Conservation (phyloP, 805 yeast genomes). For the Ogataea pignaliae region DNA sequence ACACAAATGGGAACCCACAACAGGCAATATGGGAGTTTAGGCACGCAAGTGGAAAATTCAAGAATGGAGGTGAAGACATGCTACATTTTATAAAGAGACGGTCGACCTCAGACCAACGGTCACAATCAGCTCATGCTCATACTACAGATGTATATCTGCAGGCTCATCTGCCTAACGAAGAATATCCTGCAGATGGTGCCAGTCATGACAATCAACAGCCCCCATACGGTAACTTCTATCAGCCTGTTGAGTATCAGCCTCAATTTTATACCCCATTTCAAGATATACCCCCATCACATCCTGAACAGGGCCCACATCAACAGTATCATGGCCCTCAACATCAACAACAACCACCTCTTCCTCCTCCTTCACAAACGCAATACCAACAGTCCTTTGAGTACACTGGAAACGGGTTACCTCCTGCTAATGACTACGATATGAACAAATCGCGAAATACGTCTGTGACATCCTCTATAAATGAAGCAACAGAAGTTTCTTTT, state of each 20-base stretch:
- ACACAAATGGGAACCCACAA: constrained; percentile 1
- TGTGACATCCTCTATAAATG: constrained; percentile 17
- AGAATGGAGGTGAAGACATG: constrained; percentile 41
- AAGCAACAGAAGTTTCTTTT: constrained; percentile 21
- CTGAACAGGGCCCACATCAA: neutral
- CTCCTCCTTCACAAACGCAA: neutral
- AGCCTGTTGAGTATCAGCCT: constrained; percentile 17
- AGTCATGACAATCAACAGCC: constrained; percentile 4
- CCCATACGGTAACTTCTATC: constrained; percentile 11
- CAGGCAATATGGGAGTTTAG: constrained; percentile 53
- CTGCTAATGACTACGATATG: constrained; percentile 8
- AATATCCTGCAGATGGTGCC: constrained; percentile 7
- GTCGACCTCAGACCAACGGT: constrained; percentile 32
- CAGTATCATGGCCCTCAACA: constrained; percentile 2
- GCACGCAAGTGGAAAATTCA: constrained; percentile 47
- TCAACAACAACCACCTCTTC: constrained; percentile 2
- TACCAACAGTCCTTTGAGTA: constrained; percentile 8
- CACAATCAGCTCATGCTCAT: constrained; percentile 2
- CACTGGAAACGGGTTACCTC: constrained; percentile 1
- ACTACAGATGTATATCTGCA: constrained; percentile 7
- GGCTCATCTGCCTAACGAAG: constrained; percentile 9
- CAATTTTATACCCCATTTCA: constrained; percentile 13
- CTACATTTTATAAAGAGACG: constrained; percentile 46
- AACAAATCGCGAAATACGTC: constrained; percentile 14
- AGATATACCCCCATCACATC: constrained; percentile 1